A percentile compares a stretch with the other conserved stretches of the same genome.
Conservation (phyloP, 768 basidiomycete genomes). For the Podaxis rugospora region DNA sequence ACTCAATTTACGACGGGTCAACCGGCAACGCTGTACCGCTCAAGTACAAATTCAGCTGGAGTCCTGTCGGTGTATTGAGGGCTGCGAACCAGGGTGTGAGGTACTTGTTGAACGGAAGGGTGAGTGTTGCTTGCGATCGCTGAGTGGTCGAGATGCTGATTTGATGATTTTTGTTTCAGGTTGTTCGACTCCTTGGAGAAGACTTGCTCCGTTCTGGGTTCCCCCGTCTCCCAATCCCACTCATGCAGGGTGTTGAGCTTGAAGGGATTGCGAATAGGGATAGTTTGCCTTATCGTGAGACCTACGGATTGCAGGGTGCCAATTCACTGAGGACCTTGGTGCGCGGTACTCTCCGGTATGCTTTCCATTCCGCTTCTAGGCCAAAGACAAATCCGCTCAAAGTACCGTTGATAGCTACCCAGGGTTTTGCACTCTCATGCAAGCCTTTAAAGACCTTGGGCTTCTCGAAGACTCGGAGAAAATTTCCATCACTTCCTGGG, state of each 20-base stretch:
- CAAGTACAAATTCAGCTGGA: conserved; percentile 95
- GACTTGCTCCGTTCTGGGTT: conserved; percentile 57
- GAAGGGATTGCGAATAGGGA: conserved; percentile 89
- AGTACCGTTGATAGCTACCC: conserved; percentile 55
- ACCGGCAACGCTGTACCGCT: conserved; percentile 55
- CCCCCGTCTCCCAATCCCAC: conserved; percentile 60
- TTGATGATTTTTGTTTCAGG: conserved; percentile 26
- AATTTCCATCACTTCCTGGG: conserved; percentile 38
- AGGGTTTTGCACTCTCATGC: conserved; percentile 73
- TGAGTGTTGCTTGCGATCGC: conserved; percentile 22
- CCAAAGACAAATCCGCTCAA: background rate
- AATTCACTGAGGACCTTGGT: conserved; percentile 57
- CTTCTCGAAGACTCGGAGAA: conserved; percentile 45
- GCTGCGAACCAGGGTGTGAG: conserved; percentile 73
- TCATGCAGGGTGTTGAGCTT: conserved; percentile 43
- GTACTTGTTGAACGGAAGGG: conserved; percentile 57
- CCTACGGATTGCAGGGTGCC: conserved; percentile 49
- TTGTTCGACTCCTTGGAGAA: conserved; percentile 42
- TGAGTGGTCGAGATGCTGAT: background rate
- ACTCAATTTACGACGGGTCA: conserved; percentile 19
- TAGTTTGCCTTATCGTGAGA: conserved; percentile 63
- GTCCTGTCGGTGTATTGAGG: conserved; percentile 77
- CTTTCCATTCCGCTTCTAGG: background rate
- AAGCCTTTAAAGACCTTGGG: conserved; percentile 67
- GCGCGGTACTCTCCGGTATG: conserved; percentile 79